A percentile compares a stretch with the other conserved stretches of the same genome.
Conservation (phyloP, 148 eudicot genomes). For the Chenopodium formosanum region DNA sequence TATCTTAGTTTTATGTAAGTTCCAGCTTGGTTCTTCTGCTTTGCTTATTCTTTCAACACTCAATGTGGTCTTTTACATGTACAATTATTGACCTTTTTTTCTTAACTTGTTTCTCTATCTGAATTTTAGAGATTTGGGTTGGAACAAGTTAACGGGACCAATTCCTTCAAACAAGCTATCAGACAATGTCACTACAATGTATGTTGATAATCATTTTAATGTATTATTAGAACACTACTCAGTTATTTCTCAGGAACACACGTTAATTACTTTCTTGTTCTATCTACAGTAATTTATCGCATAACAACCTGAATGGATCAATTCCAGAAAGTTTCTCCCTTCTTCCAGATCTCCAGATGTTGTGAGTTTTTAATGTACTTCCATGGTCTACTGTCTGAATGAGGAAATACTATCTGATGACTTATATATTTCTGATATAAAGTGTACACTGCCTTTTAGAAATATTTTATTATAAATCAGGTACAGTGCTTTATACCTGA, state of each 20-base stretch:
- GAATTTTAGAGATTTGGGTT: conserved; percentile 70
- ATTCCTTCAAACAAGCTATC: conserved; percentile 67
- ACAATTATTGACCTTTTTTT: conserved; percentile 8
- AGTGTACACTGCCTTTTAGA: neutral
- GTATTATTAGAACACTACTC: neutral
- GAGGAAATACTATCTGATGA: neutral
- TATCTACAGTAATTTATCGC: conserved; percentile 54
- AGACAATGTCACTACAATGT: conserved; percentile 71
- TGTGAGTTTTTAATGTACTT: conserved; percentile 47
- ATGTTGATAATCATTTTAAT: conserved; percentile 25
- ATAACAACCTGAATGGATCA: conserved; percentile 68
- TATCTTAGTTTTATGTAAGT: conserved; percentile 75
- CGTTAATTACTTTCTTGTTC: neutral
- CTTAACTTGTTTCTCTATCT: conserved; percentile 7
- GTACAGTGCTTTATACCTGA: neutral
- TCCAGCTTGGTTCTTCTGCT: conserved; percentile 3
- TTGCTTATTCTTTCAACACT: neutral
- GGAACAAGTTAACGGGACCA: conserved; percentile 66
- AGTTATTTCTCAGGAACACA: neutral
- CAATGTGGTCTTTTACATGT: neutral
- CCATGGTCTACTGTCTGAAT: neutral
- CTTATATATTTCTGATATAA: neutral
- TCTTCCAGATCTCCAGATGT: conserved; percentile 67
- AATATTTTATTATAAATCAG: conserved; percentile 2
- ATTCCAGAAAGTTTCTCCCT: conserved; percentile 62